Evolutionary conservation across 805 yeast species (phyloP).

Genomic region (Yamadazyma philogaea): DNA sequence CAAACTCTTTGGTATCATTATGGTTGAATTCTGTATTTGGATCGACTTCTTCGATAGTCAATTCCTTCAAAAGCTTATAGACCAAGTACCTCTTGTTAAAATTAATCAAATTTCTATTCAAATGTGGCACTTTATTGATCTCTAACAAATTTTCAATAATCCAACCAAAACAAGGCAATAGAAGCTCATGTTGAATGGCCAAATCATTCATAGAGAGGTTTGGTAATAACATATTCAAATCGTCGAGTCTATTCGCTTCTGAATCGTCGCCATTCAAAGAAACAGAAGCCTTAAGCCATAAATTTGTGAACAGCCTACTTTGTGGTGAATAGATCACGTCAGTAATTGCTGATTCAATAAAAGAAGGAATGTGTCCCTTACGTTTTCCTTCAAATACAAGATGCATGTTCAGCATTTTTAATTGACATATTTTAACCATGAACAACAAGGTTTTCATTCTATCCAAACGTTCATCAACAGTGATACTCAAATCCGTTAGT

Average conservation of each 20-base stretch:
- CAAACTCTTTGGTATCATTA: slow-evolving; percentile 45
- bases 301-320: slow-evolving; percentile 60
- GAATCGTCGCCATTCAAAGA: slow-evolving; percentile 19
- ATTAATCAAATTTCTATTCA: slow-evolving; percentile 64
- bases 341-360: slow-evolving; percentile 74
- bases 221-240: slow-evolving; percentile 32
- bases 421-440: slow-evolving; percentile 59
- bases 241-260: slow-evolving; percentile 19
- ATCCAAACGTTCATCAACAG: slow-evolving; percentile 56
- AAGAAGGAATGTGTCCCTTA: slow-evolving; percentile 57
- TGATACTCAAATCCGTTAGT: slow-evolving; percentile 58
- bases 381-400: slow-evolving; percentile 36
- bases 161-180: slow-evolving; percentile 93
- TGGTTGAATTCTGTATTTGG: slow-evolving; percentile 19
- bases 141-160: slow-evolving; percentile 74
- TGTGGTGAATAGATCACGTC: slow-evolving; percentile 79
- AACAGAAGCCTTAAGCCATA: slow-evolving; percentile 64
- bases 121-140: slow-evolving; percentile 62
- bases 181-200: slow-evolving; percentile 37
- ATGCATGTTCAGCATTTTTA: slow-evolving; percentile 58
- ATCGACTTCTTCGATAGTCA: slow-evolving; percentile 32
- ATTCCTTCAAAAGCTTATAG: slow-evolving; percentile 37
- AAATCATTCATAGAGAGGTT: slow-evolving; percentile 25
- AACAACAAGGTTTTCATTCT: slow-evolving; percentile 68
- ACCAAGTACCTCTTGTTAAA: slow-evolving; percentile 66